Evolutionary conservation across 768 basidiomycete species (phyloP).

Genomic region (Termitomyces heimii): DNA sequence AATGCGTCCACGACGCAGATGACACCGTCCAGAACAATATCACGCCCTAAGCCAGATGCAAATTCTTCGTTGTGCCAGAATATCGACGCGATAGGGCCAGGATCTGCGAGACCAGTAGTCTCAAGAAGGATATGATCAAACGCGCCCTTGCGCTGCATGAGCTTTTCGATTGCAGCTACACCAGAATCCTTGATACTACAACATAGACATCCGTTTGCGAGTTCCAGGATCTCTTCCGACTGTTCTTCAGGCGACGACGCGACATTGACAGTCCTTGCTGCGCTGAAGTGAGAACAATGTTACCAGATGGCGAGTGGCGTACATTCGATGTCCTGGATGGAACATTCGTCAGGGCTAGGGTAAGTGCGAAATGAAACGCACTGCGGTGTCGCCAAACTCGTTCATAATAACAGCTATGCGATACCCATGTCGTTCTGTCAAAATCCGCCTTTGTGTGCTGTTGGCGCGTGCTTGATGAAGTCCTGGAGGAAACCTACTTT

Average conservation of each 20-base stretch:
- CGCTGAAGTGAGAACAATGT: slow-evolving; percentile 2
- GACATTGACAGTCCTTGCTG: slow-evolving; percentile 85
- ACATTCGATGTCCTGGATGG: slow-evolving; percentile 87
- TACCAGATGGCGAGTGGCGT: slow-evolving; percentile 9
- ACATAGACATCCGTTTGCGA: slow-evolving; percentile 96
- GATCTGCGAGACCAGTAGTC: slow-evolving; percentile 94
- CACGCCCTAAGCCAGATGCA: slow-evolving; percentile 55
- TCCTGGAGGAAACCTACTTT: slow-evolving; percentile 40
- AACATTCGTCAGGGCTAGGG: slow-evolving; percentile 11
- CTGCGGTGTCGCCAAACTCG: slow-evolving; percentile 94
- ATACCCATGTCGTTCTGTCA: slow-evolving; percentile 92
- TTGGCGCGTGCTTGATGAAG: not conserved
- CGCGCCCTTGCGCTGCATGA: slow-evolving; percentile 79
- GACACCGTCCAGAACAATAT: slow-evolving; percentile 82
- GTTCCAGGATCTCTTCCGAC: slow-evolving; percentile 84
- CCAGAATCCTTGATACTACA: slow-evolving; percentile 96
- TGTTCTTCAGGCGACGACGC: slow-evolving; percentile 62
- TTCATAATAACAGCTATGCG: slow-evolving; percentile 98
- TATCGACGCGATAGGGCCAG: slow-evolving; percentile 84
- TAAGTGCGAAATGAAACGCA: slow-evolving; percentile 29
- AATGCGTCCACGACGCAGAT: slow-evolving; percentile 90
- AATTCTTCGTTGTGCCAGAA: slow-evolving; percentile 89
- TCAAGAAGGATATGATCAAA: slow-evolving; percentile 97
- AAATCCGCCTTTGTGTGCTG: slow-evolving; percentile 58
- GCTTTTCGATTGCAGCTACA: slow-evolving; percentile 86